Conservation (phyloP, 371 early-diverging fungal species). For the Mortierella sp. region DNA sequence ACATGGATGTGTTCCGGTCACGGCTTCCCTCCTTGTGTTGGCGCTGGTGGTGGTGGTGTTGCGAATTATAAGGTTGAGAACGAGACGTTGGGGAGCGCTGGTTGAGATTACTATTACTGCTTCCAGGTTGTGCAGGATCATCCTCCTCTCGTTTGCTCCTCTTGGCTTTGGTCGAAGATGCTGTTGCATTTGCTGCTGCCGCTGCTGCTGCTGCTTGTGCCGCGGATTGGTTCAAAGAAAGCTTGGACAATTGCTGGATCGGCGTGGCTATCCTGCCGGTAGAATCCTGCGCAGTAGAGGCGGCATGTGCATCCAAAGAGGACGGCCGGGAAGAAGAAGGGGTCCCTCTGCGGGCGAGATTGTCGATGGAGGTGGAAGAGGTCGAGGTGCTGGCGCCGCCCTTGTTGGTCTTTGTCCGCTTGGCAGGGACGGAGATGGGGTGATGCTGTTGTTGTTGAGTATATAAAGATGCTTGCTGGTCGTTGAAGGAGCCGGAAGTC, state of each 20-base stretch:
- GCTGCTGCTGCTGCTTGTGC: neutral
- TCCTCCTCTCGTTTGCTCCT: conserved; percentile 27
- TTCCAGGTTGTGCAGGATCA: neutral
- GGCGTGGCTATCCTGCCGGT: conserved; percentile 31
- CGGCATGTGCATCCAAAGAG: conserved; percentile 3
- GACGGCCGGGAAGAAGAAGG: conserved; percentile 13
- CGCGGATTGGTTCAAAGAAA: conserved; percentile 20
- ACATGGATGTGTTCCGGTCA: conserved; percentile 7
- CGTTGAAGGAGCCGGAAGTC: neutral
- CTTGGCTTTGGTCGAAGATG: conserved; percentile 19
- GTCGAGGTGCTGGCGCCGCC: neutral
- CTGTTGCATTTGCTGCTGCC: neutral
- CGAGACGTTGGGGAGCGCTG: conserved; percentile 20
- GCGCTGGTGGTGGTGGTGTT: neutral
- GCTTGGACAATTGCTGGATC: conserved; percentile 42
- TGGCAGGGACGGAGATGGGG: conserved; percentile 21
- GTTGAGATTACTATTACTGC: conserved; percentile 1
- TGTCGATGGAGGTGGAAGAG: neutral
- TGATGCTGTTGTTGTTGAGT: conserved; percentile 10
- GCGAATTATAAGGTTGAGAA: conserved; percentile 12
- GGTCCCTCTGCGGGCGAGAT: conserved; percentile 12
- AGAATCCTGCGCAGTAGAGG: neutral
- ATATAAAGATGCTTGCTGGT: neutral
- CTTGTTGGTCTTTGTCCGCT: conserved; percentile 47
- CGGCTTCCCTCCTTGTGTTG: conserved; percentile 18